Evolutionary conservation across 2,329 filamentous ascomycete species (phyloP).

Genomic region (Fusarium longipes): DNA sequence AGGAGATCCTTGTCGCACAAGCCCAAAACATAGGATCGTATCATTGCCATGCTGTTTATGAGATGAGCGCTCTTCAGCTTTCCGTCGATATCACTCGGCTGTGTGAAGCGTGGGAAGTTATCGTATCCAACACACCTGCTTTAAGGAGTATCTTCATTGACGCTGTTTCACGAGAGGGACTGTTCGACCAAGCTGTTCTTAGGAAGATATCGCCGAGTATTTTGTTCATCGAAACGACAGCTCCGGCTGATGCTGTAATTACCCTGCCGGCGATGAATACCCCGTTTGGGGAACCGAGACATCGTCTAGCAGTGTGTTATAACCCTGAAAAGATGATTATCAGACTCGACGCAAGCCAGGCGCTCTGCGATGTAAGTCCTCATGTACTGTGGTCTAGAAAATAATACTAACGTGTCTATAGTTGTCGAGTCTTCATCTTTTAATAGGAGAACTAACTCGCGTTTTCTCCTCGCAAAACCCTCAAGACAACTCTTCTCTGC

Average conservation of each 20-base stretch:
- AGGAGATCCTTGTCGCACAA: conserved; percentile 62
- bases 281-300: conserved; percentile 56
- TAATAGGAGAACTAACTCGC: conserved; percentile 60
- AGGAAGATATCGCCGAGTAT: conserved; percentile 61
- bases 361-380: conserved; percentile 59
- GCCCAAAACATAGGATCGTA: conserved; percentile 55
- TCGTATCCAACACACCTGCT: conserved; percentile 58
- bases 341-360: conserved; percentile 63
- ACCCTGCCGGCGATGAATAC: conserved; percentile 56
- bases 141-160: conserved; percentile 65
- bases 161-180: conserved; percentile 59
- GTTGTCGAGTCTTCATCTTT: conserved; percentile 56
- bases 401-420: conserved; percentile 12
- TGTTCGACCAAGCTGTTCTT: conserved; percentile 64
- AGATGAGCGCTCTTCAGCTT: conserved; percentile 54
- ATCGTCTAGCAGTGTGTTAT: conserved; percentile 63
- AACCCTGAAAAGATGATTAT: conserved; percentile 57
- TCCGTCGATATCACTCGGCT: conserved; percentile 58
- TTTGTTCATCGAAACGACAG: conserved; percentile 62
- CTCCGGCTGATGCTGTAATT: conserved; percentile 53
- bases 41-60: conserved; percentile 60
- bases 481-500: conserved; percentile 33
- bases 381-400: too few species aligned
- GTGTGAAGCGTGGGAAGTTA: conserved; percentile 62
- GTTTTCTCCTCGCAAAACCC: conserved; percentile 56